Percentiles rank a stretch among this genome's conserved stretches.
Conservation (phyloP, 2,329 filamentous ascomycete genomes). For the Cercospora sesami region DNA sequence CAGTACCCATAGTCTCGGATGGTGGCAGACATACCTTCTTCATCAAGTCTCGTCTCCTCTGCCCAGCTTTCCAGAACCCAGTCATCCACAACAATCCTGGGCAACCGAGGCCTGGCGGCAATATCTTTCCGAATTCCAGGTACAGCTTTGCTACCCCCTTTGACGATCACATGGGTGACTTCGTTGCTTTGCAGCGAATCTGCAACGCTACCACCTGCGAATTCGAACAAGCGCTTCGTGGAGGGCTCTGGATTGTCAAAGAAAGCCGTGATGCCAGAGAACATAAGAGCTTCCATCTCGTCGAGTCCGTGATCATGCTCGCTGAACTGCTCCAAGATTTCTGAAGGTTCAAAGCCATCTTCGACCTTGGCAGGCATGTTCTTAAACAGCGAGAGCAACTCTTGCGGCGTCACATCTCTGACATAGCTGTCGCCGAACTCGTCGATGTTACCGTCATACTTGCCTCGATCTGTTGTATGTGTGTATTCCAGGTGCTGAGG, state of each 20-base stretch:
- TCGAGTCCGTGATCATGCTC: conserved; percentile 57
- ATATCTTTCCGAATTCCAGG: conserved; percentile 25
- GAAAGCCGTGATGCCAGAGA: conserved; percentile 49
- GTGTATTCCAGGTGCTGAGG: conserved; percentile 71
- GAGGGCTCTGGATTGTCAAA: conserved; percentile 44
- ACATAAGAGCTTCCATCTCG: conserved; percentile 54
- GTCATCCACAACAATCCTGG: conserved; percentile 65
- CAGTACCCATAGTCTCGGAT: not conserved
- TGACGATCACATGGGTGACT: conserved; percentile 71
- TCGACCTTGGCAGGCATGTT: conserved; percentile 55
- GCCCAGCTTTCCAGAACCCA: conserved; percentile 84
- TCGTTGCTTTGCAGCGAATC: conserved; percentile 53
- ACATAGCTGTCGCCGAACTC: conserved; percentile 80
- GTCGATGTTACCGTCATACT: conserved; percentile 67
- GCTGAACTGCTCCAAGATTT: conserved; percentile 58
- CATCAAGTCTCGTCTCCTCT: conserved; percentile 75
- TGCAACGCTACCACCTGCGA: conserved; percentile 65
- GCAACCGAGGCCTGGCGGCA: conserved; percentile 49
- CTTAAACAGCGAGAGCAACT: conserved; percentile 57
- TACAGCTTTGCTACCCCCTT: conserved; percentile 45
- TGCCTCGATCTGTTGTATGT: conserved; percentile 55
- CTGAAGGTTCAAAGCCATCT: conserved; percentile 48
- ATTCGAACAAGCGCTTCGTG: conserved; percentile 48
- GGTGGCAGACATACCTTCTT: conserved; percentile 54
- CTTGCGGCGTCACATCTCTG: conserved; percentile 64